These are phyloP conservation scores for Phytophthora quininea DNA, from an alignment of 352 stramenopile genomes.

Conservation along the genomic window DNA sequence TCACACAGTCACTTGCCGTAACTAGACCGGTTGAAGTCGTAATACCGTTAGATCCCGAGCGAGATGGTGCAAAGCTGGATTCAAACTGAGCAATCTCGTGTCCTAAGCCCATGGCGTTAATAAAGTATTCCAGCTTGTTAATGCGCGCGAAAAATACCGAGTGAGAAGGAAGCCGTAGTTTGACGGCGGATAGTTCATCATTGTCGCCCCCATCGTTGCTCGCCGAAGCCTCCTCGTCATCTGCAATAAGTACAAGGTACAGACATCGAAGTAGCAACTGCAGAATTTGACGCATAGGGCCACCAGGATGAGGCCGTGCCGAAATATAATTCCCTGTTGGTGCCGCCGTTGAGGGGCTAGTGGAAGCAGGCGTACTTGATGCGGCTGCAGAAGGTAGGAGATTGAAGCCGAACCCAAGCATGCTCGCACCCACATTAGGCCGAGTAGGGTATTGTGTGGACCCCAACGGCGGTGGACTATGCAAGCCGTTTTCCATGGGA, in stretches of 20 bases:
- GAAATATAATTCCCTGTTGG: constrained; percentile 48
- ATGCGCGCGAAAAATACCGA: constrained; percentile 77
- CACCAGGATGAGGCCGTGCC: constrained; percentile 72
- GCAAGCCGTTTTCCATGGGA: constrained; percentile 36
- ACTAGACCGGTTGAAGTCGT: constrained; percentile 53
- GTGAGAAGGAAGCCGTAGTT: constrained; percentile 55
- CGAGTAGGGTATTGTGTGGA: constrained; percentile 21
- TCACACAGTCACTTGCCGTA: constrained; percentile 60
- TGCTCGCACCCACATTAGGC: constrained; percentile 31
- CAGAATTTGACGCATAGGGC: constrained; percentile 84
- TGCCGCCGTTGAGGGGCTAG: constrained; percentile 19
- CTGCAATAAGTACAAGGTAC: constrained; percentile 68
- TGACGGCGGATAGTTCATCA: constrained; percentile 31
- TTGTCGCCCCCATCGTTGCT: constrained; percentile 29
- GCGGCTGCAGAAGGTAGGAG: constrained; percentile 42
- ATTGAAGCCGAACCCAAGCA: constrained; percentile 67
- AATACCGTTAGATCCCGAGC: constrained; percentile 45
- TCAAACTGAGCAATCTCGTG: constrained; percentile 76
- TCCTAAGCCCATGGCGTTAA: constrained; percentile 78
- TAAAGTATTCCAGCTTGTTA: constrained; percentile 88
- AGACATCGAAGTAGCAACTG: constrained; percentile 77
- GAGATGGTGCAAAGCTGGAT: constrained; percentile 72
- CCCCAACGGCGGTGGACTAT: constrained; percentile 51
- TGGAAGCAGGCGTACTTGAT: constrained; percentile 16
- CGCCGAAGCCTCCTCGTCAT: constrained; percentile 40